Evolutionary conservation across 176 grass and related monocot genomes (phyloP), one percentile per base, ranked within the genome.

Genomic region (Paspalum vaginatum): DNA sequence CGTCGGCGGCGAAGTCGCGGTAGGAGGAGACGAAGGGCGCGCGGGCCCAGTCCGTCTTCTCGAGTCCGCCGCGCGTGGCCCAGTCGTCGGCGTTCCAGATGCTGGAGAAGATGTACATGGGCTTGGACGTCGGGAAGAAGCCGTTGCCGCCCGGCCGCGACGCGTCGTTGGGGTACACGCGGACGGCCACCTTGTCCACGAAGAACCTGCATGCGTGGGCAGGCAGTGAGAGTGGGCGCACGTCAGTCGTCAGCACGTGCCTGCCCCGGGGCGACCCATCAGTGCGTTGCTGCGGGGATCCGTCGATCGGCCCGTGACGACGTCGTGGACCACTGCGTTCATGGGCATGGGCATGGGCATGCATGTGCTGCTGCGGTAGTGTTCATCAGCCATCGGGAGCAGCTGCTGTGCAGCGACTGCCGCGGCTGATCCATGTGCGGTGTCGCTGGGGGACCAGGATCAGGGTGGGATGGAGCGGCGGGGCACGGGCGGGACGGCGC

Each of bases 21-120:
- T 99, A 99, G 6, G 96, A 95, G 1, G 96, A 99, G 25, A 99
- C 51, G 69, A 99, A 99, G 6, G 96, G 96, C 46, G 59, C 88
- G 47, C 85, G 86, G 42, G 70, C 69, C 96, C 96, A 99, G 88
- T 99, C 84, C 22, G 96, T 99, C 93, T 93, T 99, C 75, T 99
- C 96, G 4, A 99, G 86, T 0, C 96, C 96, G 1, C 96, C 96
- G 38, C 92, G 83, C 50, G 96, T 99, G 8, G 92, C 92, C 96
- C 96, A 99, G 79, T 99, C 96, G 68, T 99, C 96, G 40, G 92
- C 96, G 75, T 99, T 95, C 96, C 96, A 99, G 85, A 99, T 99
- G 88, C 96, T 99, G 15, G 96, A 99, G 88, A 99, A 91, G 50
- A 99, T 78, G 88, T 99, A 99, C 96, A 99, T 99, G 0, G 96